A percentile compares a stretch with the other conserved stretches of the same genome.
These are phyloP conservation scores for Cladosporium sp. DNA, from an alignment of 2,329 filamentous ascomycete species.

Conservation along the genomic window DNA sequence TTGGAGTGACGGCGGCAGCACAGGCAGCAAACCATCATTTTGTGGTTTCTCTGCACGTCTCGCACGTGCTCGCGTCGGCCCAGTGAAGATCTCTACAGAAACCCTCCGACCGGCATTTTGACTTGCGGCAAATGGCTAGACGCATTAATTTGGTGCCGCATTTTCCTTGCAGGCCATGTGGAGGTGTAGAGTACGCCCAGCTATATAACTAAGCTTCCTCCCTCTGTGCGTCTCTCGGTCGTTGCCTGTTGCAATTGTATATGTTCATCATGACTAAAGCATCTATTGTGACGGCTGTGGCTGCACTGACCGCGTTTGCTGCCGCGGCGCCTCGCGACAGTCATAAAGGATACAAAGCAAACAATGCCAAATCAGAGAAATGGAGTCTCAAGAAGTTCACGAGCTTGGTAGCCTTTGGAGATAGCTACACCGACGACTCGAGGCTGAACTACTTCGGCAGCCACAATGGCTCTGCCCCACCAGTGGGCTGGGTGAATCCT, in stretches of 20 bases:
- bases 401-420: constrained; percentile 70
- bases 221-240: neutral
- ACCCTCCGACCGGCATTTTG: neutral
- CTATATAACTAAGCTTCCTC: constrained; percentile 8
- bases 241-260: neutral
- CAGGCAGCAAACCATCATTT: neutral
- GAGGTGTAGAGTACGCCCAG: neutral
- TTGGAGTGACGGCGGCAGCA: neutral
- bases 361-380: neutral
- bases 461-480: constrained; percentile 62
- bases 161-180: constrained; percentile 16
- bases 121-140: neutral
- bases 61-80: neutral
- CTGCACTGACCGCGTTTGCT: neutral
- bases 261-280: constrained; percentile 7
- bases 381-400: constrained; percentile 56
- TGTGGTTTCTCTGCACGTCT: neutral
- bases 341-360: neutral
- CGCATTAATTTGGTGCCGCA: neutral
- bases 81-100: neutral
- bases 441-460: constrained; percentile 64
- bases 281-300: constrained; percentile 1
- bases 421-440: constrained; percentile 75
- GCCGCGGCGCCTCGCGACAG: neutral
- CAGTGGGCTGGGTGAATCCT: constrained; percentile 59